phyloP scores from a whole-genome alignment of 352 stramenopile genomes.

The Pythium scleroteichum region DNA sequence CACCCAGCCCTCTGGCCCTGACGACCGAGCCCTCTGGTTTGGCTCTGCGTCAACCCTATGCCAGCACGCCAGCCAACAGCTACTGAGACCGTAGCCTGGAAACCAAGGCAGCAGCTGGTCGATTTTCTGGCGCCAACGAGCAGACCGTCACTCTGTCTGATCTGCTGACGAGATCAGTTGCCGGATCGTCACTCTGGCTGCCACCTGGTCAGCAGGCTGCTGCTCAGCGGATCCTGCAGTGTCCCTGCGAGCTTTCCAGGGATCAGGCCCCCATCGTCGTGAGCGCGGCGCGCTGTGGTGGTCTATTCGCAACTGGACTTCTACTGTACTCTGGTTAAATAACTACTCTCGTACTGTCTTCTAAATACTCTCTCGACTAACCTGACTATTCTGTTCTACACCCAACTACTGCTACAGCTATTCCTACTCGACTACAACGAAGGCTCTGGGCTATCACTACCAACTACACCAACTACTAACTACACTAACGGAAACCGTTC shows the following conservation, averaged over 20 bases:
- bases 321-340: neutral
- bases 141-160: constrained; percentile 7
- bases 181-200: too few species aligned
- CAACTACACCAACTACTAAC: constrained; percentile 4
- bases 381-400: constrained; percentile 2
- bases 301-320: neutral
- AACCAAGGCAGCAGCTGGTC: neutral
- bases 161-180: neutral
- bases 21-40: neutral
- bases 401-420: too few species aligned
- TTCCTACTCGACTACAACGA: constrained; percentile 7
- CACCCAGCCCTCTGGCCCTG: neutral
- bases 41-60: neutral
- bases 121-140: constrained; percentile 1
- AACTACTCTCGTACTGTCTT: constrained; percentile 6
- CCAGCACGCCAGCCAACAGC: neutral
- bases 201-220: too few species aligned
- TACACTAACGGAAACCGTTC: constrained; percentile 4
- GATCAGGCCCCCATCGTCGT: constrained; percentile 8
- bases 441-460: neutral
- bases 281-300: neutral
- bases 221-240: too few species aligned
- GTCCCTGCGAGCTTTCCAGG: constrained; percentile 9
- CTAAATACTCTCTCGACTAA: constrained; percentile 6
- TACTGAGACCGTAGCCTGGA: too few species aligned